Percentiles rank a stretch among this genome's conserved stretches.
Evolutionary conservation across 805 yeast species (phyloP).

Genomic region (Blastobotrys muscicola): DNA sequence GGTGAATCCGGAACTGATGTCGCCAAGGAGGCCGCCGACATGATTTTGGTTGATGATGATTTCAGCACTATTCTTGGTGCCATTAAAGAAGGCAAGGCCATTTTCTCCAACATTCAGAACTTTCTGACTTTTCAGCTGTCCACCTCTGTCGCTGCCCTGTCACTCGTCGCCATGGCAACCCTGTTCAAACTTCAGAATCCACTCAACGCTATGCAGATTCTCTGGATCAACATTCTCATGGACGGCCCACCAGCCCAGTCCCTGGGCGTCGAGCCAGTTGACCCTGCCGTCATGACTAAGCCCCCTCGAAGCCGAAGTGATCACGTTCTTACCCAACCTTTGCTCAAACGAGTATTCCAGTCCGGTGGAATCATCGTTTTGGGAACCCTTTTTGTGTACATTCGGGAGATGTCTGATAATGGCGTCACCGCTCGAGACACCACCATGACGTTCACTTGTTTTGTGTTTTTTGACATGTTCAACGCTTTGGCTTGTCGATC

Average conservation of each 20-base stretch:
- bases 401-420: slow-evolving; percentile 74
- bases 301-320: slow-evolving; percentile 93
- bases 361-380: slow-evolving; percentile 67
- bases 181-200: slow-evolving; percentile 86
- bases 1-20: slow-evolving; percentile 95
- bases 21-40: slow-evolving; percentile 96
- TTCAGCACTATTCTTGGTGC: slow-evolving; percentile 90
- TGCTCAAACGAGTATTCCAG: slow-evolving; percentile 63
- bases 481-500: slow-evolving; percentile 94
- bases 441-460: slow-evolving; percentile 97
- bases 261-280: slow-evolving; percentile 95
- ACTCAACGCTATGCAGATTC: slow-evolving; percentile 93
- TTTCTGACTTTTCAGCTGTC: slow-evolving; percentile 92
- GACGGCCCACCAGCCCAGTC: slow-evolving; percentile 99
- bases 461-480: slow-evolving; percentile 93
- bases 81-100: slow-evolving; percentile 95
- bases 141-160: slow-evolving; percentile 89
- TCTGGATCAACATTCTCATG: slow-evolving; percentile 96
- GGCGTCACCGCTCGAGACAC: slow-evolving; percentile 89
- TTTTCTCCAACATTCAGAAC: slow-evolving; percentile 89
- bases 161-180: slow-evolving; percentile 80
- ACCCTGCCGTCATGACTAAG: slow-evolving; percentile 85
- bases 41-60: slow-evolving; percentile 95
- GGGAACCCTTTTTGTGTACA: slow-evolving; percentile 84
- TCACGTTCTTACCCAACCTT: slow-evolving; percentile 61